A percentile compares a stretch with the other conserved stretches of the same genome.
These are phyloP conservation scores for Kwoniella shandongensis DNA, from an alignment of 768 basidiomycete species.

Conservation along the genomic window DNA sequence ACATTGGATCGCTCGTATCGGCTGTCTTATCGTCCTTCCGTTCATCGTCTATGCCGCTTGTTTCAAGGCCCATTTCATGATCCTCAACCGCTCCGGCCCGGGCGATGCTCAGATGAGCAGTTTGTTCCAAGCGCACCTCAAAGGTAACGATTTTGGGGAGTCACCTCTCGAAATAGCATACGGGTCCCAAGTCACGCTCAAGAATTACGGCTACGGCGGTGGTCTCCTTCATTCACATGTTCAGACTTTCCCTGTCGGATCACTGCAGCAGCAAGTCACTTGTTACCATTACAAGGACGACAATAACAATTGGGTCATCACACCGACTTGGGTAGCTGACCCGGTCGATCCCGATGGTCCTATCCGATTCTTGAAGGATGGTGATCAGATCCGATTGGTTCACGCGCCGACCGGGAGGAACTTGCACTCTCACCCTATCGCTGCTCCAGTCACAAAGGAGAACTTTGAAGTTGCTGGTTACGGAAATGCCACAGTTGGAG, in stretches of 20 bases:
- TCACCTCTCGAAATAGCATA: conserved; percentile 92
- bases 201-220: conserved; percentile 97
- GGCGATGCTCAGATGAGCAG: conserved; percentile 99
- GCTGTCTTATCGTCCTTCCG: conserved; percentile 84
- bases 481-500: conserved; percentile 85
- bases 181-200: conserved; percentile 87
- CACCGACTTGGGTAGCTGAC: conserved; percentile 79
- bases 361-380: conserved; percentile 70
- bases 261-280: conserved; percentile 91
- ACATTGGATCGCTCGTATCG: conserved; percentile 85
- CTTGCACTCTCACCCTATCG: conserved; percentile 83
- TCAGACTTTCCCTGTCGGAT: conserved; percentile 90
- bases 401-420: conserved; percentile 84
- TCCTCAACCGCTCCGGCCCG: conserved; percentile 89
- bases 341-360: conserved; percentile 61
- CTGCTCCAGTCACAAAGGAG: conserved; percentile 84
- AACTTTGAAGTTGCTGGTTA: conserved; percentile 92
- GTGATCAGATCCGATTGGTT: conserved; percentile 74
- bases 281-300: conserved; percentile 99
- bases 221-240: conserved; percentile 95
- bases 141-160: conserved; percentile 86
- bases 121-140: conserved; percentile 92
- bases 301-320: conserved; percentile 87
- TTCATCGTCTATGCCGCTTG: conserved; percentile 87
- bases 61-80: conserved; percentile 95